A percentile compares a stretch with the other conserved stretches of the same genome.
These are phyloP conservation scores for Pecoramyces ruminantium DNA, from an alignment of 192 early-diverging fungal species.

Conservation along the genomic window DNA sequence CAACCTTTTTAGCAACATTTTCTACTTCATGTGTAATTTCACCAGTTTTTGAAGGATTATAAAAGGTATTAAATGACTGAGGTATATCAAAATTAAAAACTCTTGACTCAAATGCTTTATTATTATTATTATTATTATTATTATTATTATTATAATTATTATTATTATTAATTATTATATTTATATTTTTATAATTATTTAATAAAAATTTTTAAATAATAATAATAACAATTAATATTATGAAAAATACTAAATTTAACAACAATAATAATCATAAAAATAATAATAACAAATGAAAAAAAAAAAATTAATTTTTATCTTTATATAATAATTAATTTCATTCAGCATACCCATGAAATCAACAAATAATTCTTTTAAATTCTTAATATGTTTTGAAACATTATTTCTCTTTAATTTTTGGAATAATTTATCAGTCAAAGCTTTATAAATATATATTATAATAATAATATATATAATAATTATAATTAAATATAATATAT, in stretches of 20 bases:
- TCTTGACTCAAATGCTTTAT: conserved; percentile 35
- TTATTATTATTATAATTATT: no score
- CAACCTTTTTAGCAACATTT: conserved; percentile 24
- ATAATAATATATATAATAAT: no score
- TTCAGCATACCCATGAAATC: conserved; percentile 55
- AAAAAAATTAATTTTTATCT: no score
- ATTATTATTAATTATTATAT: no score
- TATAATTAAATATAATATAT: no score
- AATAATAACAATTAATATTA: no score
- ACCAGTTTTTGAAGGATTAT: conserved; percentile 7
- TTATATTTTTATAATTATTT: no score
- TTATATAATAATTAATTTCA: no score
- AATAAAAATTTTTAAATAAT: no score
- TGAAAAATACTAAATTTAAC: no score
- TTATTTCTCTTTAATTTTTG: conserved; percentile 30
- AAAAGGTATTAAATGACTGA: conserved; percentile 35
- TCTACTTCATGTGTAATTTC: conserved; percentile 22
- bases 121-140: neutral
- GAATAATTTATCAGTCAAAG: conserved; percentile 40
- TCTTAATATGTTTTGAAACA: conserved; percentile 37
- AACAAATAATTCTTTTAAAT: conserved; percentile 57
- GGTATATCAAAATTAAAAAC: conserved; percentile 57
- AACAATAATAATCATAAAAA: no score
- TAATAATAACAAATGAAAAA: no score
- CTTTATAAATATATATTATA: conserved; percentile 12